Base-by-base conservation (phyloP, 352 stramenopile species). In the Globisporangium polare region DNA sequence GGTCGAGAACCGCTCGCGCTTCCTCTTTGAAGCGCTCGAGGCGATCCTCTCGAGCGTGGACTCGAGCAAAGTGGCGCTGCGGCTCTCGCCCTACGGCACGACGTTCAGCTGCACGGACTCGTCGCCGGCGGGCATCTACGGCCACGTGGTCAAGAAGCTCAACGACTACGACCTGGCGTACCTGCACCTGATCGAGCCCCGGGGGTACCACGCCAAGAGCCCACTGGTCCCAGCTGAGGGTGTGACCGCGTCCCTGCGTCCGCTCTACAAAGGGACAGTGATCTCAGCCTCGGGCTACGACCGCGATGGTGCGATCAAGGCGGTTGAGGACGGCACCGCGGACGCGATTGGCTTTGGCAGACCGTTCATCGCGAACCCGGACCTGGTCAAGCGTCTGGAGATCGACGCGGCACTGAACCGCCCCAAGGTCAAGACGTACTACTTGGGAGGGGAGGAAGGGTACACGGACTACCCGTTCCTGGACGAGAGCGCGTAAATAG, bases 1-100 rank as follows among this genome's bases (percentile, higher is more conserved):
- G 39, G 66, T 90, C 33, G 87, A 97, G 65, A 97, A 97, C 66
- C 86, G 92, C 45, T 70, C 76, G 42, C 73, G 80, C 13, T 84
- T 97, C 47, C 63, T 97, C 20, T 78, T 83, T 13, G 81, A 96
- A 60, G 65, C 84, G 31, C 43, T 97, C 64, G 74, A 94, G 58
- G 69, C 68, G 3, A 75, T 94, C 46, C 60, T 78, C 1, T 35
- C 75, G 53, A 71, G 51, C 6, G 31, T 75, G 17, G 67, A 72
- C 18, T 77, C 71, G 29, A 53, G 51, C 26, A 66, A 71, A 35
- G 68, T 88, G 8, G 80, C 74, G 15, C 74, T 86, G 26, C 74
- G 76, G 0, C 41, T 85, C 26, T 81, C 76, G 5, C 74, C 72
- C 13, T 83, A 78, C 62, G 76, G 74, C 22, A 64, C 63, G 47